Evolutionary conservation across 1,139 yeast species (phyloP).

Genomic region (Suhomyces bolitotheri): DNA sequence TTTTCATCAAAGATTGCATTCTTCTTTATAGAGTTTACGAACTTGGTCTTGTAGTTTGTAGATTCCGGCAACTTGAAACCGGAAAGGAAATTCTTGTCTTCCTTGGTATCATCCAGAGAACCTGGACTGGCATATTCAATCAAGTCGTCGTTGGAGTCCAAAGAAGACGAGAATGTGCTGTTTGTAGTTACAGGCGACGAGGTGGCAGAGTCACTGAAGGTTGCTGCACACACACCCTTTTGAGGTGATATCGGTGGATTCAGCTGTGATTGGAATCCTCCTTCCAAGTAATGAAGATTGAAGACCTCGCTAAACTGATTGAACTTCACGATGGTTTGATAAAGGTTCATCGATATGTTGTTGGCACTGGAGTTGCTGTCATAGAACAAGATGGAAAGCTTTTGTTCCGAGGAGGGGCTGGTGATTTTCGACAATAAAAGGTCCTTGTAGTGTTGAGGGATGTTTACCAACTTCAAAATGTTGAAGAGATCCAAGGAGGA

Average conservation of each 20-base stretch:
- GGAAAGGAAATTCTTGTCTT: slow-evolving; percentile 12
- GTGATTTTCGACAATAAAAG: slow-evolving; percentile 18
- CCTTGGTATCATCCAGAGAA: background rate
- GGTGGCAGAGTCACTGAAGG: slow-evolving; percentile 1
- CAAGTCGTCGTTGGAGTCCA: slow-evolving; percentile 10
- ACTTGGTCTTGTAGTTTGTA: slow-evolving; percentile 21
- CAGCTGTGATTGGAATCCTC: slow-evolving; percentile 32
- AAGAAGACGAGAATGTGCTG: slow-evolving; percentile 8
- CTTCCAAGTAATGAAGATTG: slow-evolving; percentile 33
- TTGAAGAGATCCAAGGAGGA: slow-evolving; percentile 33
- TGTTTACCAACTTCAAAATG: slow-evolving; percentile 31
- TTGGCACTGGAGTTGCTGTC: slow-evolving; percentile 38
- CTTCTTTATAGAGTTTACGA: slow-evolving; percentile 25
- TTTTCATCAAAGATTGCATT: slow-evolving; percentile 16
- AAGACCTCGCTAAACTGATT: slow-evolving; percentile 25
- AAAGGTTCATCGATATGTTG: slow-evolving; percentile 37
- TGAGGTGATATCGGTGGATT: slow-evolving; percentile 6
- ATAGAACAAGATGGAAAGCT: slow-evolving; percentile 48
- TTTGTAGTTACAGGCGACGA: slow-evolving; percentile 10
- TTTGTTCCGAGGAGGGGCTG: slow-evolving; percentile 1
- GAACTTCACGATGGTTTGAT: slow-evolving; percentile 47
- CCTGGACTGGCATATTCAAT: slow-evolving; percentile 13
- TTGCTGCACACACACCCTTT: slow-evolving; percentile 1
- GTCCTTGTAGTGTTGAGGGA: slow-evolving; percentile 21
- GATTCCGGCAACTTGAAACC: slow-evolving; percentile 28